Conservation (phyloP, 2,329 filamentous ascomycete species). For the Chaetomium sp. region DNA sequence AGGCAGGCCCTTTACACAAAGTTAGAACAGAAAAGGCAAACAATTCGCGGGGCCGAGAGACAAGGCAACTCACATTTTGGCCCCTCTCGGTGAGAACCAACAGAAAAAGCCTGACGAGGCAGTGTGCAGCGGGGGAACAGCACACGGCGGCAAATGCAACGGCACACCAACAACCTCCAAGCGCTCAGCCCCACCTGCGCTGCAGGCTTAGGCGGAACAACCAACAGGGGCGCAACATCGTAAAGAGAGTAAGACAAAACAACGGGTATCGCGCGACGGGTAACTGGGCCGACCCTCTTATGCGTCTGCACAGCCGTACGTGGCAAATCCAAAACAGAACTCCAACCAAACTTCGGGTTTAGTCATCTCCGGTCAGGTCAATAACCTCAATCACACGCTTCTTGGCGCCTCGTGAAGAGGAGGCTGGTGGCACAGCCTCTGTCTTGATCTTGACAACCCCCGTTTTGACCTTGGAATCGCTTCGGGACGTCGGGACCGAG, state of each 20-base stretch:
- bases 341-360: not conserved
- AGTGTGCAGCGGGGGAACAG: not conserved
- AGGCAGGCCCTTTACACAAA: not conserved
- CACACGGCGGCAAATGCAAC: not conserved
- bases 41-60: not conserved
- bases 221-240: constrained; percentile 1
- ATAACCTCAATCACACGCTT: constrained; percentile 17
- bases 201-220: not conserved
- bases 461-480: not conserved
- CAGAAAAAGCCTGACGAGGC: not conserved
- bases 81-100: not conserved
- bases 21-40: not conserved
- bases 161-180: not conserved
- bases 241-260: not conserved
- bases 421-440: not conserved
- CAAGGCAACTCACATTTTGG: not conserved
- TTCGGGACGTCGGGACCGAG: not conserved
- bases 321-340: not conserved
- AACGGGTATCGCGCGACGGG: not conserved
- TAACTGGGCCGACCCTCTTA: not conserved
- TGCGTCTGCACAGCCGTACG: not conserved
- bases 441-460: not conserved
- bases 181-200: not conserved
- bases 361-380: constrained; percentile 28
- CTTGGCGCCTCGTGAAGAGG: constrained; percentile 11